Conservation (phyloP, 2,329 filamentous ascomycete species). For the Trichophyton schoenleinii region DNA sequence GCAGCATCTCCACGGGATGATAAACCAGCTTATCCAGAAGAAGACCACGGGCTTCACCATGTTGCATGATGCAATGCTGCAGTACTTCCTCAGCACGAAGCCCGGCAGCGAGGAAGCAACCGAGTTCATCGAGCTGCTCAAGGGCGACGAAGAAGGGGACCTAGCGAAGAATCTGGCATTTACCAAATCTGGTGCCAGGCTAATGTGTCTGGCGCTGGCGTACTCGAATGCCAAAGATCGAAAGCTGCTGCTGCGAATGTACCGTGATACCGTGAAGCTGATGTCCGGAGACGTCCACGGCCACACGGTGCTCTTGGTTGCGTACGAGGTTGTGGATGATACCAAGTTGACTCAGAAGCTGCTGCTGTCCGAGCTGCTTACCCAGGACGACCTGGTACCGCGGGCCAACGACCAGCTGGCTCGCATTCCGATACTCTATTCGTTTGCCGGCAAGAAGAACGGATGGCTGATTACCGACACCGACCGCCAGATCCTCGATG, state of each 20-base stretch:
- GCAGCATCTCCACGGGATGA: conserved; percentile 70
- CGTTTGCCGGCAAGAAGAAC: conserved; percentile 52
- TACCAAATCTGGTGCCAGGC: conserved; percentile 71
- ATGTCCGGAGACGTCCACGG: conserved; percentile 72
- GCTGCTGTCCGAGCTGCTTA: conserved; percentile 75
- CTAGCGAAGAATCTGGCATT: conserved; percentile 92
- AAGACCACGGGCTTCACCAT: conserved; percentile 95
- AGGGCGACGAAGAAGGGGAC: conserved; percentile 82
- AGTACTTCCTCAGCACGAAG: conserved; percentile 77
- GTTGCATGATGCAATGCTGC: conserved; percentile 94
- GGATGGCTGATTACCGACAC: conserved; percentile 52
- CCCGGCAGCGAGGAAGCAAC: conserved; percentile 66
- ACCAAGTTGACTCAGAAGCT: conserved; percentile 77
- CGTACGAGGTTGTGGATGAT: conserved; percentile 87
- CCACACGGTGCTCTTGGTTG: conserved; percentile 69
- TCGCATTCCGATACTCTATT: conserved; percentile 61
- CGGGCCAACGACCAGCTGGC: conserved; percentile 37
- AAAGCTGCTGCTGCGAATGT: conserved; percentile 74
- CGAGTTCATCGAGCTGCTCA: conserved; percentile 81
- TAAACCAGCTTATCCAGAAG: conserved; percentile 90
- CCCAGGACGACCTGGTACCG: conserved; percentile 43
- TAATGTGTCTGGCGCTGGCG: conserved; percentile 71
- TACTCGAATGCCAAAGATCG: conserved; percentile 84
- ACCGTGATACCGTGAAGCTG: conserved; percentile 75
- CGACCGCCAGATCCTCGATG: conserved; percentile 58